Conservation (phyloP, 2,329 filamentous ascomycete genomes). For the Alternaria viburni region DNA sequence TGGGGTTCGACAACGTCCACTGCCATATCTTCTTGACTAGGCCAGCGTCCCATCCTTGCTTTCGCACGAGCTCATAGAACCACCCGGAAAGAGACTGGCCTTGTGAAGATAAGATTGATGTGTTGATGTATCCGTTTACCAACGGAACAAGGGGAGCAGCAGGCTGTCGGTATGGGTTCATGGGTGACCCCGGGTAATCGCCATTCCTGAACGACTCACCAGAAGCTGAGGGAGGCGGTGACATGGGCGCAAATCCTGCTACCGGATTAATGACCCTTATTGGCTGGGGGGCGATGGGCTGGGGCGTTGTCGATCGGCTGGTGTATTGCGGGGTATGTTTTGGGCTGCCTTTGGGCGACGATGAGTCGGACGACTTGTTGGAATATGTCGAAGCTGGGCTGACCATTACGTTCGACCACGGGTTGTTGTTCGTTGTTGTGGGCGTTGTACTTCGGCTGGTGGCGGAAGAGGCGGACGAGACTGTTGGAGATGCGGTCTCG, state of each 20-base stretch:
- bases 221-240: conserved; percentile 34
- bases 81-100: conserved; percentile 46
- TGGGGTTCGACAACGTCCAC: conserved; percentile 50
- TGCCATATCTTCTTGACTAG: conserved; percentile 47
- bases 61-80: conserved; percentile 46
- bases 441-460: conserved; percentile 48
- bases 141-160: conserved; percentile 34
- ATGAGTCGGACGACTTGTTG: conserved; percentile 37
- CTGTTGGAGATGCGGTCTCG: conserved; percentile 44
- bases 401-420: conserved; percentile 46
- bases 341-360: conserved; percentile 46
- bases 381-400: conserved; percentile 40
- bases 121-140: conserved; percentile 47
- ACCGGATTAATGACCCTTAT: conserved; percentile 40
- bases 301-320: conserved; percentile 45
- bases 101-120: conserved; percentile 43
- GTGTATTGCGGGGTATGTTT: conserved; percentile 46
- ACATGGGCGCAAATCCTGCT: conserved; percentile 45
- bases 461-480: conserved; percentile 49
- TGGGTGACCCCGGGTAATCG: conserved; percentile 40
- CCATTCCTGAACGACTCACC: conserved; percentile 38
- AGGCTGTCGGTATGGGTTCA: conserved; percentile 46
- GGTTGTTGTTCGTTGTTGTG: conserved; percentile 46
- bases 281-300: conserved; percentile 45
- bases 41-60: conserved; percentile 44